Conservation (phyloP, 257 asterid genomes). For the Buddleja alternifolia region DNA sequence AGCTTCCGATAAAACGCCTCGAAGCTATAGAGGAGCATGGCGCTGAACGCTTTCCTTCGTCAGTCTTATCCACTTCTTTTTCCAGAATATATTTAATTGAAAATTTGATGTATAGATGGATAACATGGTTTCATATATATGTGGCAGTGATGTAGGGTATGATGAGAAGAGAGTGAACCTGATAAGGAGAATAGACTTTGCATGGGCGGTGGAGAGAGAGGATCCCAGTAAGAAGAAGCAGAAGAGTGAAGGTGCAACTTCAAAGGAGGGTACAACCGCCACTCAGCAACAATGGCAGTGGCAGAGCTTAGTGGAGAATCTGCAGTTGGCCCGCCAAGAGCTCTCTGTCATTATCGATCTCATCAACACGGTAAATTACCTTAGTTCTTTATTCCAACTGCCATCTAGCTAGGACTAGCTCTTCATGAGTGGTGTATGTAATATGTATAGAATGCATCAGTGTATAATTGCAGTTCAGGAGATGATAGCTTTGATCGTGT, state of each 20-base stretch:
- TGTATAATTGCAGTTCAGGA: conserved; percentile 1
- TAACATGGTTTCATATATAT: conserved; percentile 22
- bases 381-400: not conserved
- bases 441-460: not conserved
- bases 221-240: conserved; percentile 91
- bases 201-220: conserved; percentile 93
- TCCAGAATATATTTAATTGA: not conserved
- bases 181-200: conserved; percentile 87
- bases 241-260: conserved; percentile 52
- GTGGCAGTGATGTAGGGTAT: conserved; percentile 75
- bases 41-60: conserved; percentile 79
- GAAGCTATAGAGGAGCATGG: conserved; percentile 80
- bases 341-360: conserved; percentile 93
- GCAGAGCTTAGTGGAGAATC: conserved; percentile 89
- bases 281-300: conserved; percentile 80
- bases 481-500: conserved; percentile 6
- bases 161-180: conserved; percentile 77
- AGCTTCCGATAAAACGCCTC: conserved; percentile 80
- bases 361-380: conserved; percentile 69
- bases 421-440: not conserved
- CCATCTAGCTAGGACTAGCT: not conserved
- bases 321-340: conserved; percentile 94
- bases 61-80: conserved; percentile 23
- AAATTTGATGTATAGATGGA: not conserved
- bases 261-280: conserved; percentile 48